Conservation (phyloP, 148 eudicot genomes). For the Fallopia convolvulus region DNA sequence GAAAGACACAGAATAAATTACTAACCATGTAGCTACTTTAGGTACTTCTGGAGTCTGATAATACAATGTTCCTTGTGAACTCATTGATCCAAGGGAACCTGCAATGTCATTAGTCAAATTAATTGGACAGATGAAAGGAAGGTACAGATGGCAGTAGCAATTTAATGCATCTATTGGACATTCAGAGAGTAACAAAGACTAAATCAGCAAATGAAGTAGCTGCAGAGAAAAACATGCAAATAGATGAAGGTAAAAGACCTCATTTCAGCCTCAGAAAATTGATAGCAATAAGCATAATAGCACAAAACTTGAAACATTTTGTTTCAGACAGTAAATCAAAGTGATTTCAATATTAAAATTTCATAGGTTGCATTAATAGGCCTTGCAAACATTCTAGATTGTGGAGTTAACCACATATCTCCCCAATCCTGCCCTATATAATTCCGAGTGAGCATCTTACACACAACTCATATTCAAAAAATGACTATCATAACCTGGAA, state of each 20-base stretch:
- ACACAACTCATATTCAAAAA: not conserved
- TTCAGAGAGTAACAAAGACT: not conserved
- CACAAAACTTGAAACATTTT: not conserved
- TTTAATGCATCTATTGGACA: not conserved
- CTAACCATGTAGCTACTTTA: constrained; percentile 65
- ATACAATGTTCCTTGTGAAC: constrained; percentile 76
- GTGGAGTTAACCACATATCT: not conserved
- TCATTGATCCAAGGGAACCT: constrained; percentile 93
- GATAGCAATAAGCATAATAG: not conserved
- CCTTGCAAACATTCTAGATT: constrained; percentile 1
- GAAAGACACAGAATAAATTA: constrained; percentile 8
- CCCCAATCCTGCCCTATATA: not conserved
- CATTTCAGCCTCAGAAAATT: not conserved
- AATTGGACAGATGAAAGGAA: constrained; percentile 11
- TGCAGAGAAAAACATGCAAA: not conserved
- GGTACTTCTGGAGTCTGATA: constrained; percentile 35
- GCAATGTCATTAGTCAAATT: not conserved
- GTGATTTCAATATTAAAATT: not conserved
- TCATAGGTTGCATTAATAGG: not conserved
- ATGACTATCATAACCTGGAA: not conserved
- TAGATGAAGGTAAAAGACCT: not conserved
- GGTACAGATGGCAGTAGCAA: not conserved
- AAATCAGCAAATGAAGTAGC: not conserved
- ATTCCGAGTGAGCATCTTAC: not conserved
- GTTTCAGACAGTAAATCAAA: not conserved